These are phyloP conservation scores for Evernia prunastri DNA, from an alignment of 495 filamentous ascomycete species.

Conservation along the genomic window DNA sequence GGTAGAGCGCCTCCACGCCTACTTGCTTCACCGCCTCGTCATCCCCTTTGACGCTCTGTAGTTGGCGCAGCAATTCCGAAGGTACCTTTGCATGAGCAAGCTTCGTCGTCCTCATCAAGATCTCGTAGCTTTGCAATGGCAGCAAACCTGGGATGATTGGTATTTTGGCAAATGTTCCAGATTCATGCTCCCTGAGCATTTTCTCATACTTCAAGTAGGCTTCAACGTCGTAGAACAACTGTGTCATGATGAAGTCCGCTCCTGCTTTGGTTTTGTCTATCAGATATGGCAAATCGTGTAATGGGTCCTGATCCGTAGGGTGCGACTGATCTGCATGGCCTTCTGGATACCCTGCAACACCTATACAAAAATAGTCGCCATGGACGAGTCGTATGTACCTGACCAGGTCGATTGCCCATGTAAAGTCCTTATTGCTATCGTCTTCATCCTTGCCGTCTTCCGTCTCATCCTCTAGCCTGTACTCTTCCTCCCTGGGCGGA, in stretches of 20 bases:
- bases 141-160: conserved; percentile 92
- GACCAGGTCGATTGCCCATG: conserved; percentile 85
- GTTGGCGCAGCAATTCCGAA: conserved; percentile 53
- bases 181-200: conserved; percentile 71
- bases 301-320: conserved; percentile 67
- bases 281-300: conserved; percentile 79
- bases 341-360: conserved; percentile 91
- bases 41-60: conserved; percentile 78
- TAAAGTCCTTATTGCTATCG: conserved; percentile 71
- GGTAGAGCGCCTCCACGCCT: conserved; percentile 63
- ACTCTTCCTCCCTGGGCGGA: conserved; percentile 83
- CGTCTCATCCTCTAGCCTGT: conserved; percentile 51
- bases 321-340: conserved; percentile 90
- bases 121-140: conserved; percentile 96
- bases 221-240: conserved; percentile 86
- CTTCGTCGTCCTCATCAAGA: conserved; percentile 91
- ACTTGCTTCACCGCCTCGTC: conserved; percentile 83
- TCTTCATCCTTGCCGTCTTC: conserved; percentile 32
- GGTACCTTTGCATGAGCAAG: conserved; percentile 84
- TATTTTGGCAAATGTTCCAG: conserved; percentile 79
- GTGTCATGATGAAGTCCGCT: conserved; percentile 99
- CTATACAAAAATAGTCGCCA: conserved; percentile 95
- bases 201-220: conserved; percentile 76
- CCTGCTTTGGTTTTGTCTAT: conserved; percentile 87
- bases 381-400: conserved; percentile 77